phyloP scores from a whole-genome alignment of 2,329 filamentous ascomycete genomes.

The Fusarium foetens region DNA sequence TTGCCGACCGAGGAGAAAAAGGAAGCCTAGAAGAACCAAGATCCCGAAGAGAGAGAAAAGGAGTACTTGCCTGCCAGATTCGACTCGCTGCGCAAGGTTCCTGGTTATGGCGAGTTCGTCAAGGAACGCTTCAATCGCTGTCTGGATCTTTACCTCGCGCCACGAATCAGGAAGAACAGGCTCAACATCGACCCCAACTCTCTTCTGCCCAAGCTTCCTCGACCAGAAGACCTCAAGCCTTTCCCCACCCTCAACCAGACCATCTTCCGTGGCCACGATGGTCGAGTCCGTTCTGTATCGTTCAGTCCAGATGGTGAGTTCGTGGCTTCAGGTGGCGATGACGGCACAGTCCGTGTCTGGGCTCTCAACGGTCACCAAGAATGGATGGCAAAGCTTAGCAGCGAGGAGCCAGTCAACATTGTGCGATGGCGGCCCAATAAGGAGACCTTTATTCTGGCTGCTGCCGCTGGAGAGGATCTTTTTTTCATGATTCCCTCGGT shows the following conservation, averaged over 20 bases:
- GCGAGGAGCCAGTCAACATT: conserved; percentile 82
- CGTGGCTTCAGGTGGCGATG: conserved; percentile 92
- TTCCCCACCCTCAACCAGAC: conserved; percentile 93
- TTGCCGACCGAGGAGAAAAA: conserved; percentile 86
- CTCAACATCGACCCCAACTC: conserved; percentile 97
- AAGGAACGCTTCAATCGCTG: conserved; percentile 97
- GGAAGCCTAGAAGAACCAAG: conserved; percentile 83
- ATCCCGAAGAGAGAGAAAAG: conserved; percentile 90
- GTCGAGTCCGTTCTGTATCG: conserved; percentile 83
- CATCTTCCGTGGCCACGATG: conserved; percentile 87
- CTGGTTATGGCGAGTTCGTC: conserved; percentile 88
- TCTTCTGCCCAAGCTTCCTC: conserved; percentile 90
- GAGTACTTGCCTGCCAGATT: conserved; percentile 88
- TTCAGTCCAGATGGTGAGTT: conserved; percentile 88
- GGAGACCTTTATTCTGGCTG: conserved; percentile 83
- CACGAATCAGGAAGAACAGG: conserved; percentile 89
- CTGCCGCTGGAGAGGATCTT: conserved; percentile 84
- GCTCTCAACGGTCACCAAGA: conserved; percentile 89
- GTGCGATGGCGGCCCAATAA: conserved; percentile 90
- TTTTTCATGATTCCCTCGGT: conserved; percentile 84
- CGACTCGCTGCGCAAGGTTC: conserved; percentile 87
- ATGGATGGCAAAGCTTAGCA: conserved; percentile 83
- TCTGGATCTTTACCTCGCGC: conserved; percentile 93
- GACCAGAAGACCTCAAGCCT: conserved; percentile 90
- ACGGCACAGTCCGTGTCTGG: conserved; percentile 93